phyloP scores from a whole-genome alignment of 495 filamentous ascomycete genomes.

The Coniosporium apollinis region DNA sequence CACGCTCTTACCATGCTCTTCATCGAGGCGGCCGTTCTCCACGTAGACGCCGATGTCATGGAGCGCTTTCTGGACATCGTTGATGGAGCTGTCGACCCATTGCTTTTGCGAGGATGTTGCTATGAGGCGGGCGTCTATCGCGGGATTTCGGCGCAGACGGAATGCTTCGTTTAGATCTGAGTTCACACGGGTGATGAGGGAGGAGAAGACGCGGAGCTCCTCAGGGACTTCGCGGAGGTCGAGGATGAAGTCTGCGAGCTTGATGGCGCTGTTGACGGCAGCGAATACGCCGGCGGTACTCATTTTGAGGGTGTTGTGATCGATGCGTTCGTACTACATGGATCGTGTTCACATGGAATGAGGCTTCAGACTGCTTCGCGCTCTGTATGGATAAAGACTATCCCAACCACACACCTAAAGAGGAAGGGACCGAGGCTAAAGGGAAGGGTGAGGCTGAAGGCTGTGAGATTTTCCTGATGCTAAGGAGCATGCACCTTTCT shows the following conservation, averaged over 20 bases:
- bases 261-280: too few relatives aligned
- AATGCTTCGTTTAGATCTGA: conserved; percentile 15
- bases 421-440: too few relatives aligned
- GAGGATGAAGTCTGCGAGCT: conserved; percentile 14
- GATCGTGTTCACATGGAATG: too few relatives aligned
- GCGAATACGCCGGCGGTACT: too few relatives aligned
- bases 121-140: conserved; percentile 7
- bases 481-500: too few relatives aligned
- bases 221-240: conserved; percentile 9
- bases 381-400: too few relatives aligned
- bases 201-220: conserved; percentile 16
- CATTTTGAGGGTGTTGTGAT: too few relatives aligned
- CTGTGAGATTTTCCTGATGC: too few relatives aligned
- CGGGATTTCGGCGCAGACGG: conserved; percentile 7
- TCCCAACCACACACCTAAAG: conserved; percentile 4
- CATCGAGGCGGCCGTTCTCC: conserved; percentile 10
- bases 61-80: conserved; percentile 12
- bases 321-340: too few relatives aligned
- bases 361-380: too few relatives aligned
- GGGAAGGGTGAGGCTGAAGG: too few relatives aligned
- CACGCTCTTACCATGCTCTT: conserved; percentile 10
- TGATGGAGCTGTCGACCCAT: conserved; percentile 13
- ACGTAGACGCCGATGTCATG: conserved; percentile 20
- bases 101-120: conserved; percentile 7
- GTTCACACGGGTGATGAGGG: conserved; percentile 15